Evolutionary conservation across 179 eudicot species (phyloP), one percentile per base, ranked within the genome.

Genomic region (Dionaea muscipula): DNA sequence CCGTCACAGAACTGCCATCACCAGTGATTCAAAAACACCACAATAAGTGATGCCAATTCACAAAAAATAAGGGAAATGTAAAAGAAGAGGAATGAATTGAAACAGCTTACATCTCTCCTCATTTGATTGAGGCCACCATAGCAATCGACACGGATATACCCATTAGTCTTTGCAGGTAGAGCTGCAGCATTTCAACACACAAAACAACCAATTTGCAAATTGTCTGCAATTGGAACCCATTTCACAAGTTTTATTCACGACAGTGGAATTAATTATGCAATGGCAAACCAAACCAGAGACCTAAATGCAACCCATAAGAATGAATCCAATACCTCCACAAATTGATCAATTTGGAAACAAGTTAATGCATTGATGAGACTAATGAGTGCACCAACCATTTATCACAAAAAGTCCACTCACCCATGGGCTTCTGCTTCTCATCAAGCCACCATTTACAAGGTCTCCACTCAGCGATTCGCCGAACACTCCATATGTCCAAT

Each of bases 101-200:
- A 58, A 68, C 48, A 38, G 66, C 98, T 84, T 62, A 91, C 98
- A 79, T 91, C 98, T 72, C 98, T 72, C 63, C 94, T 78, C 93
- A 91, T 82, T 61, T 87, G 98, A 71, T 91, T 91, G 65, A 91
- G 98, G 53, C 98, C 98, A 26, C 98, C 98, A 72, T 87, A 91
- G 78, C 98, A 91, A 71, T 87, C 98, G 75, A 91, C 95, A 35
- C 98, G 84, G 53, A 91, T 77, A 68, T 77, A 91, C 52, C 98
- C 95, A 72, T 84, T 84, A 36, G 72, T 87, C 70, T 75, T 62
- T 52, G 59, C 72, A 57, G 95, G 94, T 41, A 87, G 76, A 79
- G 85, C 98, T 91, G 94, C 88, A 87, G 78, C 87, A 84, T 79
- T 73, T 83, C 75, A 81, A 83, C 83, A 81, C 50, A 68, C 61